These are phyloP conservation scores for Saccharomycopsis malanga DNA, from an alignment of 805 yeast species.

Conservation along the genomic window DNA sequence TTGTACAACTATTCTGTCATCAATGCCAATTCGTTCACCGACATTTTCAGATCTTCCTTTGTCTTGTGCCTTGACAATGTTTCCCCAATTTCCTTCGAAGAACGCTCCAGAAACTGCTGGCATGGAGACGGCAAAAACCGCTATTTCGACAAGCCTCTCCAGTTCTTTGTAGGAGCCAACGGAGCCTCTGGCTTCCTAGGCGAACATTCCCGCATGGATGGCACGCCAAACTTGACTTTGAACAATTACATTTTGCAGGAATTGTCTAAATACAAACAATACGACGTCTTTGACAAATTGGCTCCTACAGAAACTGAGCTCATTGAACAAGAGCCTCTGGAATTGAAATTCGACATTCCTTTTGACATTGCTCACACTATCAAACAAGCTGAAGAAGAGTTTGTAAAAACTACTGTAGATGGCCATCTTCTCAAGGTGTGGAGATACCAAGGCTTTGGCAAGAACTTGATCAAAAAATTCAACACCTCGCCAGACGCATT, in stretches of 20 bases:
- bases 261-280: constrained; percentile 39
- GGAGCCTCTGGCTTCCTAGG: constrained; percentile 91
- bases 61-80: constrained; percentile 72
- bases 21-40: constrained; percentile 53
- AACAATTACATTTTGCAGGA: constrained; percentile 66
- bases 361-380: constrained; percentile 47
- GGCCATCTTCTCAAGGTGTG: constrained; percentile 71
- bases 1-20: constrained; percentile 50
- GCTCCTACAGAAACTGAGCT: constrained; percentile 23
- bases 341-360: constrained; percentile 52
- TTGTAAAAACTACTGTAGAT: constrained; percentile 40
- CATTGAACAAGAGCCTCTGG: constrained; percentile 18
- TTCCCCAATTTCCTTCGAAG: constrained; percentile 69
- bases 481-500: constrained; percentile 91
- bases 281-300: constrained; percentile 21
- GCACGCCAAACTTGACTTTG: constrained; percentile 86
- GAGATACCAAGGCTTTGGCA: constrained; percentile 82
- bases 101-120: constrained; percentile 82
- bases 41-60: constrained; percentile 73
- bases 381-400: constrained; percentile 46
- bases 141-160: constrained; percentile 86
- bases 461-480: constrained; percentile 73
- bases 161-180: constrained; percentile 72
- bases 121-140: constrained; percentile 93
- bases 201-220: constrained; percentile 98